These are phyloP conservation scores for Fusarium solani-melongenae DNA, from an alignment of 2,329 filamentous ascomycete species.

Conservation along the genomic window DNA sequence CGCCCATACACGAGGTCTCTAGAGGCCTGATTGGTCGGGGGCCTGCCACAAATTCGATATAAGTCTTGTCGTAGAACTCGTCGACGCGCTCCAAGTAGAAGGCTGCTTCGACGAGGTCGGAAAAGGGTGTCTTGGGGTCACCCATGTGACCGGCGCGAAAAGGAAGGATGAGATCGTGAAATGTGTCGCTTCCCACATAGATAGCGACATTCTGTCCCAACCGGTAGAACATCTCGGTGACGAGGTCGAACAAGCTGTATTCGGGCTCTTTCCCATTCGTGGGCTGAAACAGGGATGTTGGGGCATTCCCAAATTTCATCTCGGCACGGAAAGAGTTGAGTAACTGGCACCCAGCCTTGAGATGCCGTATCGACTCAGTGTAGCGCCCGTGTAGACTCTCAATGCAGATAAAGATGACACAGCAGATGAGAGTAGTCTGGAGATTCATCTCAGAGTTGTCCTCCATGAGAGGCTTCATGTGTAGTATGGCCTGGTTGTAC, in stretches of 20 bases:
- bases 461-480: slow-evolving; percentile 32
- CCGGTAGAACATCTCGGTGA: slow-evolving; percentile 28
- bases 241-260: slow-evolving; percentile 6
- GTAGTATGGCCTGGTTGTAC: slow-evolving; percentile 36
- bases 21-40: background rate
- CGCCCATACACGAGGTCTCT: background rate
- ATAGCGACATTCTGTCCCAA: slow-evolving; percentile 26
- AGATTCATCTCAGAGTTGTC: slow-evolving; percentile 18
- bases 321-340: slow-evolving; percentile 11
- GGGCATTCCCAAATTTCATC: background rate
- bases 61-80: background rate
- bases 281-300: background rate
- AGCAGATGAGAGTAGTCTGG: slow-evolving; percentile 33
- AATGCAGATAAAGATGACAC: slow-evolving; percentile 40
- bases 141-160: slow-evolving; percentile 1
- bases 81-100: background rate
- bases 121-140: slow-evolving; percentile 16
- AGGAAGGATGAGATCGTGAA: slow-evolving; percentile 22
- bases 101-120: slow-evolving; percentile 11
- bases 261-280: background rate
- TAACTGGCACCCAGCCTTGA: slow-evolving; percentile 30
- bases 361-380: slow-evolving; percentile 34
- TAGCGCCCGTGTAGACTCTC: slow-evolving; percentile 36
- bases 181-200: slow-evolving; percentile 27
- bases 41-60: background rate